Base-by-base conservation (phyloP, 2,329 filamentous ascomycete genomes). In the Talaromyces sp. region DNA sequence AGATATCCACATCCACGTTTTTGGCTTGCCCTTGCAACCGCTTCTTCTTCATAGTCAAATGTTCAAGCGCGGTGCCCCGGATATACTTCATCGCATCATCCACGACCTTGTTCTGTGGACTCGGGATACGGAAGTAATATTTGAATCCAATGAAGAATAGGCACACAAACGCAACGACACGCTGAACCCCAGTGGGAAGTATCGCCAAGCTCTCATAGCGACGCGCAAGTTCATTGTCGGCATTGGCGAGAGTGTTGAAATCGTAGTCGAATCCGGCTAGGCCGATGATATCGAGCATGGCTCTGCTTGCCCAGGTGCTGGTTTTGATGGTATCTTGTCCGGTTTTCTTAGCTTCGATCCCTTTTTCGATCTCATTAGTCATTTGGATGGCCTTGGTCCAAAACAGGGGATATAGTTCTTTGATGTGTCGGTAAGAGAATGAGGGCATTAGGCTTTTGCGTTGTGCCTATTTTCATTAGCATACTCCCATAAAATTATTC, bases 371-470 rank as follows among this genome's bases (percentile, higher is more conserved):
- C 59, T 84, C 84, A 22, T 85, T 77, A 6, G 88, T 87, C 70
- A 89, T 85, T 73, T 94, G 89, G 8, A 84, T 77, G 0, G 89
- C 85, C 78, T 96, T 96, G 22, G 79, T 72, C 92, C 92, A 97
- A 76, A 97, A 96, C 6, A 90, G 80, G 0, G 92, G 89, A 71
- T 96, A 95, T 14, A 97, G 80, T 66, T 94, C 86, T 74, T 95
- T 96, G 74, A 96, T 83, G 71, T 96, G 91, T 24, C 92, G 86
- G 73, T 92, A 96, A n/a, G 88, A 84, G 75, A 97, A 97, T 1
- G 92, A 91, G 0, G 92, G 92, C 79, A 89, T 87, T 19, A 96
- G 85, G 65, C 89, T 88, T 74, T 90, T 93, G 56, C 93, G 85
- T 79, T 93, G 90, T 24, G 68, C 69, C 78, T 81, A 6, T 7